Evolutionary conservation across 345 rosid genomes (phyloP).

Genomic region (Arabidopsis suecica): DNA sequence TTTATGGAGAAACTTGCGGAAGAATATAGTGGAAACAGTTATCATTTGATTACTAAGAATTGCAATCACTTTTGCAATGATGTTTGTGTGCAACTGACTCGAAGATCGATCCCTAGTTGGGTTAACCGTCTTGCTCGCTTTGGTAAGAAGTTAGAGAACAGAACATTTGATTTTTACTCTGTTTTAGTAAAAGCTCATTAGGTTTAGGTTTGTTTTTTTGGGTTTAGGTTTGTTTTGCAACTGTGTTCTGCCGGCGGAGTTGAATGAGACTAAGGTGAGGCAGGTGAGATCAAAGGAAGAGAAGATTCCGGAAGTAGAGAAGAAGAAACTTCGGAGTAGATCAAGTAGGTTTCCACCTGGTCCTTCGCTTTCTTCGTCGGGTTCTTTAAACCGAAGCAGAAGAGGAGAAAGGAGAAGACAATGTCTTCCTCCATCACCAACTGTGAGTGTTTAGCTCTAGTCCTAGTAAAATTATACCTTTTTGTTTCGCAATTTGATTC

Average conservation of each 20-base stretch:
- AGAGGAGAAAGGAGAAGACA: conserved; percentile 73
- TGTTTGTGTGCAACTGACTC: conserved; percentile 67
- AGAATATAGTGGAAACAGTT: conserved; percentile 74
- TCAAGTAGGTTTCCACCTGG: conserved; percentile 55
- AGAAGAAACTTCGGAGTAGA: conserved; percentile 77
- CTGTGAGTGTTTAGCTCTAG: conserved; percentile 50
- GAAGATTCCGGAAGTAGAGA: conserved; percentile 55
- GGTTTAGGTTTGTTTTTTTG: conserved; percentile 6
- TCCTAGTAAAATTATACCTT: conserved; percentile 6
- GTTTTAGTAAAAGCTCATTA: conserved; percentile 17
- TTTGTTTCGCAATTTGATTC: background rate
- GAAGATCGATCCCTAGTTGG: conserved; percentile 88
- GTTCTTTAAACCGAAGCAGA: conserved; percentile 49
- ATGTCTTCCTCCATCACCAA: conserved; percentile 63
- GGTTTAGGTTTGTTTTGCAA: conserved; percentile 79
- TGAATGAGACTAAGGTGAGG: conserved; percentile 74
- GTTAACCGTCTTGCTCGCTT: conserved; percentile 98
- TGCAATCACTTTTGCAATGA: conserved; percentile 97
- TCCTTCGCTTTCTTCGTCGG: conserved; percentile 65
- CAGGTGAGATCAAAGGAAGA: conserved; percentile 58
- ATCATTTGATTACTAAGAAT: conserved; percentile 91
- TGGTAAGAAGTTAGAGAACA: conserved; percentile 55
- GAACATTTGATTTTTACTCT: conserved; percentile 12
- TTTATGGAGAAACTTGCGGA: conserved; percentile 87
- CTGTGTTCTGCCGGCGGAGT: conserved; percentile 87